Percentiles rank a stretch among this genome's conserved stretches.
phyloP scores from a whole-genome alignment of 371 early-diverging fungal species.

The Haplosporangium sp. region DNA sequence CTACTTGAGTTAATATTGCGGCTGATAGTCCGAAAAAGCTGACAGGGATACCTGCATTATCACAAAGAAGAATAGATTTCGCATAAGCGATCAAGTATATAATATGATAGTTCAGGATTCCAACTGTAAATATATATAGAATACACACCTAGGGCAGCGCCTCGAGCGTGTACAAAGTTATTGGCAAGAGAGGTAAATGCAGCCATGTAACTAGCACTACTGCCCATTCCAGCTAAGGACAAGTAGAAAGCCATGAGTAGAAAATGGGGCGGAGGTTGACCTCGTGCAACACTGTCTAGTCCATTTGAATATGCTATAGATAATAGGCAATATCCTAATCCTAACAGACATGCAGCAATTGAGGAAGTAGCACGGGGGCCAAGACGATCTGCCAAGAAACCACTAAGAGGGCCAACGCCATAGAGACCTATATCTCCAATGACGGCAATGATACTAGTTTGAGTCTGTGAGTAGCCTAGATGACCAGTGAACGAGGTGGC shows the following conservation, averaged over 20 bases:
- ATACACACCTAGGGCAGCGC: constrained; percentile 38
- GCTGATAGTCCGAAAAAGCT: constrained; percentile 52
- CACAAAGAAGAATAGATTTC: constrained; percentile 7
- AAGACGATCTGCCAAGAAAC: constrained; percentile 39
- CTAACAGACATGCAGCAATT: constrained; percentile 28
- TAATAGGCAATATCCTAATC: constrained; percentile 27
- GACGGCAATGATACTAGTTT: constrained; percentile 41
- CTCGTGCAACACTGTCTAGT: constrained; percentile 10
- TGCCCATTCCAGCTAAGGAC: constrained; percentile 36
- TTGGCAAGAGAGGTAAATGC: constrained; percentile 45
- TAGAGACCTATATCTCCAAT: constrained; percentile 50
- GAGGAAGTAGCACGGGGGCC: constrained; percentile 33
- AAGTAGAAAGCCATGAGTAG: constrained; percentile 26
- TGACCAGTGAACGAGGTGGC: constrained; percentile 34
- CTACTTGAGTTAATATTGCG: constrained; percentile 25
- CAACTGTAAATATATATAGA: neutral
- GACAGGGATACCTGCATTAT: constrained; percentile 32
- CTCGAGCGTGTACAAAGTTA: constrained; percentile 32
- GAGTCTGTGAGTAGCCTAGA: constrained; percentile 37
- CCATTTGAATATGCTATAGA: constrained; percentile 26
- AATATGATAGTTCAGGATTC: too few relatives aligned
- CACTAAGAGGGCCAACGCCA: constrained; percentile 41
- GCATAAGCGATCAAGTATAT: neutral
- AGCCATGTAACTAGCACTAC: constrained; percentile 47
- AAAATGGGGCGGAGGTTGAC: constrained; percentile 23